Base-by-base conservation (phyloP, 495 filamentous ascomycete species). In the Trichocladium antarcticum region DNA sequence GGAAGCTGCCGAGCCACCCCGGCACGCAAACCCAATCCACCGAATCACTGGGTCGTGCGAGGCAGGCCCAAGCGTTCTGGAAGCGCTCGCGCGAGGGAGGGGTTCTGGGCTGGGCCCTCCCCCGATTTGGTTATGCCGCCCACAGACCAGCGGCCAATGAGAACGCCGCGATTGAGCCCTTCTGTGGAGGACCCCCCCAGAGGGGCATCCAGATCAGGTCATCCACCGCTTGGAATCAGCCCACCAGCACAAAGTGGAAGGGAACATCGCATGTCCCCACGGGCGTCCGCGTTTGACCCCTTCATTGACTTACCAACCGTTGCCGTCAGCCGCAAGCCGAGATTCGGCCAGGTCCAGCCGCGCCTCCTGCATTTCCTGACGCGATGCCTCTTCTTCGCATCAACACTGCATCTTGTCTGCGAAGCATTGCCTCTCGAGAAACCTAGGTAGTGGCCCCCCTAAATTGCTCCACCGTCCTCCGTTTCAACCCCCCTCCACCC, bases 181-280 rank as follows among this genome's bases (percentile, higher is more conserved):
- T 11, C 12, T 37, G 54, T 44, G 55, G 51, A 49, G 43, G 37
- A 24, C 16, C 20, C n/a, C 34, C 21, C 7, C 17, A 21, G 31
- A 49, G 27, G 17, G 19, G 29, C 42, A 37, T 22, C 47, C 36
- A 57, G 55, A 63, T 63, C 60, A 61, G 60, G 43, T 57, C 60
- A 63, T 63, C 40, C 53, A 39, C 36, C 16, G 50, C 51, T 29
- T 52, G 42, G 53, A 60, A 63, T 63, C 60, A 63, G 60, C 57
- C 60, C 60, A 63, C 60, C 45, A 28, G 27, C 15, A 22, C 36
- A 41, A 24, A 16, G 41, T 41, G 46, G 20, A 44, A 41, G 49
- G 42, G 50, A 36, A 58, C 36, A 50, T 58, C 50, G 53, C 56
- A 56, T 45, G 57, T 45, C 34, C n/a, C 20, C 44, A 42, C 39